These are phyloP conservation scores for Aspergillus hancockii DNA, from an alignment of 495 filamentous ascomycete genomes.

Conservation along the genomic window DNA sequence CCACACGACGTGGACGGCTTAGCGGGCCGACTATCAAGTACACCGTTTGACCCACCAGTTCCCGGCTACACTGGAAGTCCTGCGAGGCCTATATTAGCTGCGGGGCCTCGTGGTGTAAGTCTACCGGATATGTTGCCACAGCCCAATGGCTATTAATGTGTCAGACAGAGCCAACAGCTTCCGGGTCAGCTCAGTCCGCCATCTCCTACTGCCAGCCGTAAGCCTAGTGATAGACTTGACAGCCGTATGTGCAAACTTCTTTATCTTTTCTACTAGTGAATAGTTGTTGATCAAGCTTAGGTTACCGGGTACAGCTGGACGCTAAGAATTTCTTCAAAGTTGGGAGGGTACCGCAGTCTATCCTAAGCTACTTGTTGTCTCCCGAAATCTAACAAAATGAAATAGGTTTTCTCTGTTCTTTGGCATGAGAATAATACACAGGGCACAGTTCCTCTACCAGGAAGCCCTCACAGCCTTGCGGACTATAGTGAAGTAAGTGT, in stretches of 20 bases:
- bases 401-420: slow-evolving; percentile 34
- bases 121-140: neutral
- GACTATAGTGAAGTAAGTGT: slow-evolving; percentile 5
- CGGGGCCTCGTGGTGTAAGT: neutral
- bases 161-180: neutral
- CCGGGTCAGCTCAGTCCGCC: neutral
- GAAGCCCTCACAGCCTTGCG: slow-evolving; percentile 15
- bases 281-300: slow-evolving; percentile 14
- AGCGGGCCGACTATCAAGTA: neutral
- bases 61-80: neutral
- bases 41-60: neutral
- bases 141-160: neutral
- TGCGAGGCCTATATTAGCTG: neutral
- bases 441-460: slow-evolving; percentile 4
- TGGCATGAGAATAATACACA: slow-evolving; percentile 33
- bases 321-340: slow-evolving; percentile 23
- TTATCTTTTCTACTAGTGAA: neutral
- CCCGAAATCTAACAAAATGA: slow-evolving; percentile 1
- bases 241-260: neutral
- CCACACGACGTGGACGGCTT: neutral
- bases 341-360: slow-evolving; percentile 19
- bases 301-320: slow-evolving; percentile 18
- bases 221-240: neutral
- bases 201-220: neutral
- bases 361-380: neutral